A percentile compares a stretch with the other conserved stretches of the same genome.
These are phyloP conservation scores for Colletotrichum sojae DNA, from an alignment of 2,329 filamentous ascomycete species.

Conservation along the genomic window DNA sequence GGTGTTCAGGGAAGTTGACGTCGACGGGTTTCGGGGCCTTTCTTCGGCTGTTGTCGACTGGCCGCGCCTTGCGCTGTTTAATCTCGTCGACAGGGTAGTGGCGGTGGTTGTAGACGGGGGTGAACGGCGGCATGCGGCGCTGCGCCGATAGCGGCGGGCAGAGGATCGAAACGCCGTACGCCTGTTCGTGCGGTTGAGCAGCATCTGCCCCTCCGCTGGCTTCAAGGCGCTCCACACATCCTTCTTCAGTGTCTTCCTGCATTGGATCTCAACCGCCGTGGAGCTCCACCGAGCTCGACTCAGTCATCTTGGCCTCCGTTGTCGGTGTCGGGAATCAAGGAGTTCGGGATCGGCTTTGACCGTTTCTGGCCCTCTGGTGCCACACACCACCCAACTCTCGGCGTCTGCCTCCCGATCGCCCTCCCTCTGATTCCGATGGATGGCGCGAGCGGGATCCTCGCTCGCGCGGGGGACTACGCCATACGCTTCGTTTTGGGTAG, in stretches of 20 bases:
- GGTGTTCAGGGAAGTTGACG: constrained; percentile 13
- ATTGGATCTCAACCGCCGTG: neutral
- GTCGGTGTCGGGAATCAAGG: neutral
- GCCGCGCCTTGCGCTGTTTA: constrained; percentile 1
- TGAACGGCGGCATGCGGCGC: neutral
- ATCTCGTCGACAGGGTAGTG: neutral
- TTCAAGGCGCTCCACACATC: neutral
- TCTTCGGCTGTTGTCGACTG: neutral
- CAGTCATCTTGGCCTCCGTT: constrained; percentile 14
- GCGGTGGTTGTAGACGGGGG: neutral
- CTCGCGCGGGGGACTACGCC: neutral
- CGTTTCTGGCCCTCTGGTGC: neutral
- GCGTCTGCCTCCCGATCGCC: neutral
- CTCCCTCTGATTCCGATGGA: neutral
- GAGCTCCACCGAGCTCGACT: constrained; percentile 4
- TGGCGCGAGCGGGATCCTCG: neutral
- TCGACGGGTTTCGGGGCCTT: neutral
- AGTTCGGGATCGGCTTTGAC: constrained; percentile 1
- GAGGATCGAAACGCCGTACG: neutral
- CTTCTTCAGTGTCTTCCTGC: neutral
- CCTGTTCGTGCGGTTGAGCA: constrained; percentile 8
- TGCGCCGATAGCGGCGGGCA: constrained; percentile 12
- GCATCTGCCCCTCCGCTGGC: neutral
- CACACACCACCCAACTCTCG: neutral
- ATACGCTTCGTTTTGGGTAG: neutral